These are phyloP conservation scores for Elsinoe fawcettii DNA, from an alignment of 2,329 filamentous ascomycete genomes.

Conservation along the genomic window DNA sequence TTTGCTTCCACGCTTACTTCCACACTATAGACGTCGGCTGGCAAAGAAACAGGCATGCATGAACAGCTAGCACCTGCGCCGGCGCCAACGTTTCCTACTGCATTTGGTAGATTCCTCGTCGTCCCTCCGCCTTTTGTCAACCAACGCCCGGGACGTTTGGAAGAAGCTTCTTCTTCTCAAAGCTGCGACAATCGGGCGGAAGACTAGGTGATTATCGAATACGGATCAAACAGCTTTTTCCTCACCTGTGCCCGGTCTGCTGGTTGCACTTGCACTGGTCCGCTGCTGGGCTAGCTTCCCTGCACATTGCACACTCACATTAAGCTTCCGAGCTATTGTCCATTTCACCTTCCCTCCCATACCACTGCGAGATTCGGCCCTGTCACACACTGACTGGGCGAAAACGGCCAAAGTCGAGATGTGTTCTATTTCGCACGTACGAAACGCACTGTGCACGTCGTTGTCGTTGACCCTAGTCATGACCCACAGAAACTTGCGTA, in stretches of 20 bases:
- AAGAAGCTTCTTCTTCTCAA: not conserved
- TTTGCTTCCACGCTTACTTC: conserved; percentile 1
- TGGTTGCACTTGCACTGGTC: not conserved
- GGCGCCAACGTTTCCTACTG: conserved; percentile 4
- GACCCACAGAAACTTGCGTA: not conserved
- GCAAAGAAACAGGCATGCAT: conserved; percentile 6
- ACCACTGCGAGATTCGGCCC: not conserved
- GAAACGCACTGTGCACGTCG: conserved; percentile 5
- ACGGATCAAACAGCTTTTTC: conserved; percentile 1
- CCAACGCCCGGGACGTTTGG: conserved; percentile 1
- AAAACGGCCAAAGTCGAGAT: conserved; percentile 7
- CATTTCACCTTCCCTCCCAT: not conserved
- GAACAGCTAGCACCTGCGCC: conserved; percentile 4
- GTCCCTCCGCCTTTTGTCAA: conserved; percentile 4
- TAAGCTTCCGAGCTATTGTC: conserved; percentile 6
- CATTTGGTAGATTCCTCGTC: not conserved
- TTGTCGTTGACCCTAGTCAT: not conserved
- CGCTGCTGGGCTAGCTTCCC: not conserved
- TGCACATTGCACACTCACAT: not conserved
- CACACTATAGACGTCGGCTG: conserved; percentile 2
- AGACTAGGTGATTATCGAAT: conserved; percentile 13
- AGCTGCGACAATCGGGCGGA: not conserved
- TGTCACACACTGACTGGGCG: not conserved
- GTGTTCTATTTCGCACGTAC: conserved; percentile 5
- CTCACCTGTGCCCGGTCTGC: not conserved